A percentile compares a stretch with the other conserved stretches of the same genome.
Evolutionary conservation across 2,329 filamentous ascomycete species (phyloP).

Genomic region (Talaromyces sp.): DNA sequence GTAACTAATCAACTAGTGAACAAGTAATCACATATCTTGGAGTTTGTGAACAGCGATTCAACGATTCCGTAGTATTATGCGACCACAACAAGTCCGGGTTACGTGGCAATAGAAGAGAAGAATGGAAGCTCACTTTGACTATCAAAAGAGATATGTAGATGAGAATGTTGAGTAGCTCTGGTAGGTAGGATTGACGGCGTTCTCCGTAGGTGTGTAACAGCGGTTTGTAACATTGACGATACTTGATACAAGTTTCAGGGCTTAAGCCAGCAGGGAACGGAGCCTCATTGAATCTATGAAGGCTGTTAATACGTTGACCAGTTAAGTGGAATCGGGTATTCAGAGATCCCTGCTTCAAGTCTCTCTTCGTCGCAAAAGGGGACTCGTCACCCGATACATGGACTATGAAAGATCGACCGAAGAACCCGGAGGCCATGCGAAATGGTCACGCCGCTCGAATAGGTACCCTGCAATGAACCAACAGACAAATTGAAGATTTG

Average conservation of each 20-base stretch:
- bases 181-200: background rate
- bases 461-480: background rate
- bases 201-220: background rate
- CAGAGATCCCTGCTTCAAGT: background rate
- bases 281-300: no score
- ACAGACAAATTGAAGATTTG: background rate
- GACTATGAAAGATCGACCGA: background rate
- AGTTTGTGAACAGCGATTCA: no score
- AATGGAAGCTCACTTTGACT: no score
- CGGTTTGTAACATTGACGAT: background rate
- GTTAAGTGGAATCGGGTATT: background rate
- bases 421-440: background rate
- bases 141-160: background rate
- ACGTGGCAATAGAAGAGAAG: no score
- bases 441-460: background rate
- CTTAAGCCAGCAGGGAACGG: background rate
- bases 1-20: background rate
- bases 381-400: background rate
- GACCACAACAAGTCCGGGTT: no score
- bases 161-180: background rate
- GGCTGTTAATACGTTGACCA: no score
- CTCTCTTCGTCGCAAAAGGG: background rate
- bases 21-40: no score
- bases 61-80: no score
- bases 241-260: background rate